Conservation (phyloP, 2,329 filamentous ascomycete species). For the Hymenoscyphus salicellus region DNA sequence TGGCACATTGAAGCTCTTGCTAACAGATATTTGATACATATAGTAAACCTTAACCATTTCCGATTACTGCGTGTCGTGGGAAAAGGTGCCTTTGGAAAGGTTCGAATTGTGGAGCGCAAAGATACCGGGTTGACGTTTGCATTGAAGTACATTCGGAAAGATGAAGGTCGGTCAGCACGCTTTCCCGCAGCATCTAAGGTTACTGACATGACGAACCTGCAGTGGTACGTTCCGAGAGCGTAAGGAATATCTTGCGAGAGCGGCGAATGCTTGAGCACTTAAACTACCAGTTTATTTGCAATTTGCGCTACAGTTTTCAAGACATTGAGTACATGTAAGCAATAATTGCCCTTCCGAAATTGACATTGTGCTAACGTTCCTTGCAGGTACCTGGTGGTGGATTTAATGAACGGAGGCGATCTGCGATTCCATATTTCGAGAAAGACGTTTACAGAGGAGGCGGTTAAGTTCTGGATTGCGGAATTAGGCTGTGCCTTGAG, state of each 20-base stretch:
- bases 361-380: conserved; percentile 11
- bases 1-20: conserved; percentile 11
- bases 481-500: conserved; percentile 87
- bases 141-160: conserved; percentile 96
- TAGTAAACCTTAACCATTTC: conserved; percentile 97
- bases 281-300: conserved; percentile 97
- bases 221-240: conserved; percentile 97
- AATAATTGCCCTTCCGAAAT: not conserved
- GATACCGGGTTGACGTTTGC: conserved; percentile 93
- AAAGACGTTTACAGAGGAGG: conserved; percentile 97
- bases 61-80: conserved; percentile 91
- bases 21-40: conserved; percentile 24
- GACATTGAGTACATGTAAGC: conserved; percentile 97
- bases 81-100: conserved; percentile 97
- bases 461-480: conserved; percentile 94
- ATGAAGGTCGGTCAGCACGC: conserved; percentile 72
- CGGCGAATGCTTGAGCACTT: conserved; percentile 96
- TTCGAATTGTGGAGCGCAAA: conserved; percentile 96
- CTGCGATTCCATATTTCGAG: conserved; percentile 95
- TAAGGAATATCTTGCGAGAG: conserved; percentile 96
- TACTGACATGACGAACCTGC: conserved; percentile 28
- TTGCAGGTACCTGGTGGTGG: conserved; percentile 80
- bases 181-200: conserved; percentile 15
- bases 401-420: conserved; percentile 97
- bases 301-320: conserved; percentile 97